phyloP scores from a whole-genome alignment of 495 filamentous ascomycete species.

The Penicillium mononematosum region DNA sequence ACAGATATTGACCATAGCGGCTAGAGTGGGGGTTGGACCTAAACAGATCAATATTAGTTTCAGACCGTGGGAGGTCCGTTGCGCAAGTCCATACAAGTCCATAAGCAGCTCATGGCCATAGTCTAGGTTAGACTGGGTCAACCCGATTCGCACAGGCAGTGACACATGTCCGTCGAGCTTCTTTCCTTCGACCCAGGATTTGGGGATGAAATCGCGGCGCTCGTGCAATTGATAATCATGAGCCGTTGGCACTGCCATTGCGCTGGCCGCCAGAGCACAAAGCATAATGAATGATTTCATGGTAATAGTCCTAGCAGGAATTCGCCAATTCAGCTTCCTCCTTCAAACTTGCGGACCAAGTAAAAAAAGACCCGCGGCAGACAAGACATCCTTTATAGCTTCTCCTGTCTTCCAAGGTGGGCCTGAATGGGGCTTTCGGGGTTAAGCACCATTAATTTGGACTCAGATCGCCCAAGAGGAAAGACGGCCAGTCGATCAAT shows the following conservation, averaged over 20 bases:
- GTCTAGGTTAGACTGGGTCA: constrained; percentile 55
- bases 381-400: constrained; percentile 14
- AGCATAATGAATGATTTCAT: constrained; percentile 38
- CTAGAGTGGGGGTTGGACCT: constrained; percentile 45
- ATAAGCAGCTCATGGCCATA: constrained; percentile 54
- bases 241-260: constrained; percentile 31
- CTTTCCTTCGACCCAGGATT: constrained; percentile 33
- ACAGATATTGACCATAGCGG: constrained; percentile 54
- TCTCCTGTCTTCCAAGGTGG: background rate
- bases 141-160: constrained; percentile 55
- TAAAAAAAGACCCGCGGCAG: background rate
- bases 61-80: background rate
- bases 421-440: constrained; percentile 16
- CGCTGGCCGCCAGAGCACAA: constrained; percentile 27
- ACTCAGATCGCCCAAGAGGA: constrained; percentile 1
- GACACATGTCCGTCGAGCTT: constrained; percentile 32
- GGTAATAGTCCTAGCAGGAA: background rate
- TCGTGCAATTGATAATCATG: constrained; percentile 42
- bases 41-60: background rate
- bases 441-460: constrained; percentile 3
- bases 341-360: background rate
- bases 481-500: constrained; percentile 14
- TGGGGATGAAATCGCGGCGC: constrained; percentile 36
- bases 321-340: background rate
- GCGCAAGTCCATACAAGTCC: constrained; percentile 40